phyloP scores from a whole-genome alignment of 192 early-diverging fungal species.

The Backusella tuberculispora region DNA sequence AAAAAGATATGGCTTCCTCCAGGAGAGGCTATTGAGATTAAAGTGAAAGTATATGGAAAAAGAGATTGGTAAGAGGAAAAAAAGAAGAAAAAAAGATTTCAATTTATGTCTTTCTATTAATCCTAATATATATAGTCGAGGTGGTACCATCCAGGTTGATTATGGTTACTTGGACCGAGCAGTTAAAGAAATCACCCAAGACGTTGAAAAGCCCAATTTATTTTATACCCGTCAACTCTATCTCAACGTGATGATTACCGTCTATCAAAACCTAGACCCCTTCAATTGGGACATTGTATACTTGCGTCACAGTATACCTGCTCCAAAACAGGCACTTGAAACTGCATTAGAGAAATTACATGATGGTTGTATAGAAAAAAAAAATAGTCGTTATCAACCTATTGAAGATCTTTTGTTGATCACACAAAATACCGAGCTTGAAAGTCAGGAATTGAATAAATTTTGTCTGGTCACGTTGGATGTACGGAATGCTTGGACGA shows the following conservation, averaged over 20 bases:
- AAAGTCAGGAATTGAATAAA: slow-evolving; percentile 50
- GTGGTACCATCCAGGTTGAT: slow-evolving; percentile 71
- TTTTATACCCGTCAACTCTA: slow-evolving; percentile 72
- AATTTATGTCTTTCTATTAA: slow-evolving; percentile 25
- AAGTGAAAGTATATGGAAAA: slow-evolving; percentile 76
- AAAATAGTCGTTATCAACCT: slow-evolving; percentile 7
- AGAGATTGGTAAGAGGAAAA: slow-evolving; percentile 55
- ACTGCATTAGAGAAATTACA: background rate
- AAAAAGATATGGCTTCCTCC: slow-evolving; percentile 53
- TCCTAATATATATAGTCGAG: slow-evolving; percentile 47
- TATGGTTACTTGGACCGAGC: slow-evolving; percentile 63
- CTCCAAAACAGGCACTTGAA: background rate
- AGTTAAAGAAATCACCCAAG: slow-evolving; percentile 8
- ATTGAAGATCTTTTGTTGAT: slow-evolving; percentile 13
- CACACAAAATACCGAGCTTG: background rate
- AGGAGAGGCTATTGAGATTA: slow-evolving; percentile 54
- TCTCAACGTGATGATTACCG: slow-evolving; percentile 71
- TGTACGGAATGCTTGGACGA: slow-evolving; percentile 72
- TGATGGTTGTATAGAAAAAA: background rate
- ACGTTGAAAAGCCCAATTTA: background rate
- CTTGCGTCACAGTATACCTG: slow-evolving; percentile 35
- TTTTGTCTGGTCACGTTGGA: slow-evolving; percentile 82
- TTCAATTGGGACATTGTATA: slow-evolving; percentile 71
- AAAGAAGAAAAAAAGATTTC: background rate
- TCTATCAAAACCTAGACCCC: slow-evolving; percentile 63